These are phyloP conservation scores for Dryadomyces sulphureus DNA, from an alignment of 2,329 filamentous ascomycete species.

Conservation along the genomic window DNA sequence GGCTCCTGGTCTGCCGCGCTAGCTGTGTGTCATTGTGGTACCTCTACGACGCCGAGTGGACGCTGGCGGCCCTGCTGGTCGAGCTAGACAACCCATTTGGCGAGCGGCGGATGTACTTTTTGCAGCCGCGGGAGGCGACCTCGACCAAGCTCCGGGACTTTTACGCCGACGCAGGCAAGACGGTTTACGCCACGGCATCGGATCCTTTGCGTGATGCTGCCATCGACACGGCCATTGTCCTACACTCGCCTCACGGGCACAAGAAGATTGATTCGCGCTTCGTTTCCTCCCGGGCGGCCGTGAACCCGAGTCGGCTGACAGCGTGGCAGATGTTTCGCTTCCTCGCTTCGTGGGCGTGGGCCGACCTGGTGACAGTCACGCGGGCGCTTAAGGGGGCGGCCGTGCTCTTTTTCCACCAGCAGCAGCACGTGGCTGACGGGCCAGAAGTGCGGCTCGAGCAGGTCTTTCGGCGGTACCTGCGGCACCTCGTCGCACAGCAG, in stretches of 20 bases:
- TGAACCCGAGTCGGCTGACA: slow-evolving; percentile 33
- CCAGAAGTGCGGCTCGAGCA: slow-evolving; percentile 32
- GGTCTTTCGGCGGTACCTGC: slow-evolving; percentile 32
- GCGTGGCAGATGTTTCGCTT: slow-evolving; percentile 29
- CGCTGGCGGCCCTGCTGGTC: slow-evolving; percentile 49
- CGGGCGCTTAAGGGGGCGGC: slow-evolving; percentile 48
- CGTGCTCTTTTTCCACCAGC: slow-evolving; percentile 37
- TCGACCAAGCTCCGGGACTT: slow-evolving; percentile 20
- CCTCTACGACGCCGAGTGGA: slow-evolving; percentile 44
- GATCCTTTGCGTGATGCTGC: slow-evolving; percentile 30
- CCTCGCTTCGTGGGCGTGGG: slow-evolving; percentile 48
- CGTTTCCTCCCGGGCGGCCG: slow-evolving; percentile 30
- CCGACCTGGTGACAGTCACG: slow-evolving; percentile 50
- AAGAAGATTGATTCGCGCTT: slow-evolving; percentile 48
- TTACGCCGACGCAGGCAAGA: no score
- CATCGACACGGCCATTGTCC: slow-evolving; percentile 45
- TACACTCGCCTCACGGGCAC: slow-evolving; percentile 44
- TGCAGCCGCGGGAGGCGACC: slow-evolving; percentile 16
- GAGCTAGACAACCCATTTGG: slow-evolving; percentile 70
- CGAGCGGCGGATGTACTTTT: slow-evolving; percentile 52
- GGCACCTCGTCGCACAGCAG: slow-evolving; percentile 29
- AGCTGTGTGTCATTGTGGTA: slow-evolving; percentile 74
- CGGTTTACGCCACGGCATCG: slow-evolving; percentile 28
- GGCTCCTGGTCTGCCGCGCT: slow-evolving; percentile 55
- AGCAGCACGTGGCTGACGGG: slow-evolving; percentile 41